phyloP scores from a whole-genome alignment of 805 yeast genomes.

The Yarrowia porcina region DNA sequence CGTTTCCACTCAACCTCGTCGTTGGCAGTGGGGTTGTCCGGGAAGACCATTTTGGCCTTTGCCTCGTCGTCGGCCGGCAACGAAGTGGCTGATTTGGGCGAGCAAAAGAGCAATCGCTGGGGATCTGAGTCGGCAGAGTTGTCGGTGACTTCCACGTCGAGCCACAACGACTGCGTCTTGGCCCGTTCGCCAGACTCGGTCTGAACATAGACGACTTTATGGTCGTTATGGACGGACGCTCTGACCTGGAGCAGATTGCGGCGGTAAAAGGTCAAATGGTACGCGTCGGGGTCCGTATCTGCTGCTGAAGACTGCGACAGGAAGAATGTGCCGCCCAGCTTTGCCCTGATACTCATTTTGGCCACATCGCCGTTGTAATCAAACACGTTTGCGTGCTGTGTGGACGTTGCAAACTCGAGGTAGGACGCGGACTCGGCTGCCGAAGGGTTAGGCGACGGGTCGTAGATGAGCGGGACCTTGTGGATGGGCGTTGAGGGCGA shows the following conservation, averaged over 20 bases:
- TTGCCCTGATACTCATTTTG: conserved; percentile 7
- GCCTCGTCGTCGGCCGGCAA: conserved; percentile 19
- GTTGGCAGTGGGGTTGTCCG: conserved; percentile 33
- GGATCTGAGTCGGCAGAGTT: conserved; percentile 30
- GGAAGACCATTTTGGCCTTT: conserved; percentile 30
- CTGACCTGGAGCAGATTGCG: conserved; percentile 34
- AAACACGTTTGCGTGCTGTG: conserved; percentile 7
- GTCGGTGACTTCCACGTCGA: conserved; percentile 31
- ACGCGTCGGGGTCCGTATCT: conserved; percentile 24
- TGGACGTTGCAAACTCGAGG: conserved; percentile 2
- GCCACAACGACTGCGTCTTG: conserved; percentile 31
- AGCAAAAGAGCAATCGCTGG: conserved; percentile 31
- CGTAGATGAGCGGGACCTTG: conserved; percentile 19
- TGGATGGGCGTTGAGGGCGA: background rate
- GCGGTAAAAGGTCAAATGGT: conserved; percentile 34
- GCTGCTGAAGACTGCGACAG: conserved; percentile 5
- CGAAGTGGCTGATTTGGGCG: conserved; percentile 30
- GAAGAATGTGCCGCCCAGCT: conserved; percentile 16
- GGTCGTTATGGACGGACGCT: conserved; percentile 33
- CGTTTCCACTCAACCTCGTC: conserved; percentile 37
- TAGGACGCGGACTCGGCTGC: background rate
- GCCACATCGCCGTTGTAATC: conserved; percentile 19
- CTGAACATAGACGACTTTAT: conserved; percentile 33
- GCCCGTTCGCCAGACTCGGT: conserved; percentile 26
- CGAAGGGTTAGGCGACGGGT: conserved; percentile 16